phyloP scores from a whole-genome alignment of 768 basidiomycete species.

The Naganishia antarctica region DNA sequence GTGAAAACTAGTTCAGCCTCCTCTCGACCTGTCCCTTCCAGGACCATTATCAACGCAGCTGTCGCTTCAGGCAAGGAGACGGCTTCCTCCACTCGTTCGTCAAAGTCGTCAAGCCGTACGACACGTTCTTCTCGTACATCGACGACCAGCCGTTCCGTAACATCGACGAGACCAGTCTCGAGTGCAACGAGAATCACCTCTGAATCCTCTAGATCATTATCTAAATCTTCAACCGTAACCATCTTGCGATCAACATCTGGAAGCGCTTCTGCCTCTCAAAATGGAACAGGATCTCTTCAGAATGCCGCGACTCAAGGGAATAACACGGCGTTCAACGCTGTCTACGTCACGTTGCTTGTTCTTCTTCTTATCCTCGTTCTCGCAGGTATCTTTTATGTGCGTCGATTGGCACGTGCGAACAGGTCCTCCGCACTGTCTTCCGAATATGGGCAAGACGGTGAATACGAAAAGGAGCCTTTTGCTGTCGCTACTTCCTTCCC shows the following conservation, averaged over 20 bases:
- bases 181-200: background rate
- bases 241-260: background rate
- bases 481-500: background rate
- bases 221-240: too few species aligned
- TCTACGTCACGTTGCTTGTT: background rate
- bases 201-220: background rate
- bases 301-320: background rate
- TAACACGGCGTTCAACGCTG: background rate
- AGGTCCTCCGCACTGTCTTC: background rate
- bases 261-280: background rate
- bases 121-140: too few species aligned
- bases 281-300: conserved; percentile 5
- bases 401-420: background rate
- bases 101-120: background rate
- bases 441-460: background rate
- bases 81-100: background rate
- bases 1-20: background rate
- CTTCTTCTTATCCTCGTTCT: background rate
- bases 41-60: background rate
- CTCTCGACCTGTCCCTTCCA: background rate
- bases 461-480: background rate
- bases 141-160: too few species aligned
- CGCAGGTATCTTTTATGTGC: background rate
- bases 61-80: background rate
- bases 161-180: background rate